Conservation (phyloP, 1,284 basidiomycete genomes). For the Athelia sp. region DNA sequence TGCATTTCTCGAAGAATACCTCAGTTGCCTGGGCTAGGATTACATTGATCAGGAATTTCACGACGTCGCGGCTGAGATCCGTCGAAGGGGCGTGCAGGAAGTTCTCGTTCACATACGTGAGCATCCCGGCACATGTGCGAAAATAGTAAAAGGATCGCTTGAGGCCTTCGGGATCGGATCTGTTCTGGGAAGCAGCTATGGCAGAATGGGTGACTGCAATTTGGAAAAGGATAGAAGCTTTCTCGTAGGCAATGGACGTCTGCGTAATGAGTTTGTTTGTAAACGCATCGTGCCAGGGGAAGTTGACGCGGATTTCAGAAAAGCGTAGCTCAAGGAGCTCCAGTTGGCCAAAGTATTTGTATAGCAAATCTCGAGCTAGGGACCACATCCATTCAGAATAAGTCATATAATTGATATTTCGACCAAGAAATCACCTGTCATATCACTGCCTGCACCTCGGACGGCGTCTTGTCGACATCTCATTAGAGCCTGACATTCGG, state of each 20-base stretch:
- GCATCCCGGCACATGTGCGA: constrained; percentile 92
- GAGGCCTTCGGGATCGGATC: constrained; percentile 88
- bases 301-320: constrained; percentile 92
- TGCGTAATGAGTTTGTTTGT: constrained; percentile 91
- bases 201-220: constrained; percentile 92
- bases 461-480: constrained; percentile 94
- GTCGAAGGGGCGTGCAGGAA: constrained; percentile 98
- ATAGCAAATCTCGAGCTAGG: constrained; percentile 87
- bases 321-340: constrained; percentile 97
- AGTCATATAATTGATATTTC: constrained; percentile 5
- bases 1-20: constrained; percentile 94
- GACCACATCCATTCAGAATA: constrained; percentile 1
- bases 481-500: constrained; percentile 82
- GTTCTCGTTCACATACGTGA: constrained; percentile 99
- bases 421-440: constrained; percentile 61
- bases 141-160: constrained; percentile 95
- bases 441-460: constrained; percentile 89
- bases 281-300: constrained; percentile 97
- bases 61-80: constrained; percentile 89
- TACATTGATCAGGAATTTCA: constrained; percentile 86
- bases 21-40: constrained; percentile 94
- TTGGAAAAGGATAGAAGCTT: constrained; percentile 97
- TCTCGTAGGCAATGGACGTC: constrained; percentile 96
- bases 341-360: constrained; percentile 99
- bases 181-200: constrained; percentile 79